phyloP scores from a whole-genome alignment of 2,329 filamentous ascomycete species.

The Aspergillus sp. region DNA sequence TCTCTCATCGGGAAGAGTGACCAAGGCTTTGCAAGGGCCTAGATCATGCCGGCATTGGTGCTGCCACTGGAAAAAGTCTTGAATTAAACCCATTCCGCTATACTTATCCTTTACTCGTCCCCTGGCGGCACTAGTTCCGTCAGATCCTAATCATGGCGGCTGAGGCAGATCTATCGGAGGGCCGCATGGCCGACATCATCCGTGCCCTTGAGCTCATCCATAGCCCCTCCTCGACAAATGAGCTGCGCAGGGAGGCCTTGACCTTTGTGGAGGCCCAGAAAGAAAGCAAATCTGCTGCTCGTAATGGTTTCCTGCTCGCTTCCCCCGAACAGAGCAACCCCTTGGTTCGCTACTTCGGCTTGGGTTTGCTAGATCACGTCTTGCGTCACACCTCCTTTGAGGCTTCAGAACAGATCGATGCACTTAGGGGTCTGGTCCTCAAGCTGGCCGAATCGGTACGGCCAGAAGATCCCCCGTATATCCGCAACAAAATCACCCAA shows the following conservation, averaged over 20 bases:
- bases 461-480: constrained; percentile 73
- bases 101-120: constrained; percentile 1
- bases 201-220: constrained; percentile 87
- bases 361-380: constrained; percentile 87
- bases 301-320: constrained; percentile 81
- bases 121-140: background rate
- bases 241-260: constrained; percentile 78
- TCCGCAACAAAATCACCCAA: constrained; percentile 91
- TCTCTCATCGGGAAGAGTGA: background rate
- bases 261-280: constrained; percentile 85
- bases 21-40: constrained; percentile 6
- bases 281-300: constrained; percentile 72
- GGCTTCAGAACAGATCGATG: constrained; percentile 64
- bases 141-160: constrained; percentile 30
- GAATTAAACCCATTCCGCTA: constrained; percentile 4
- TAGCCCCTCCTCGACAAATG: constrained; percentile 76
- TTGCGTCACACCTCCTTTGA: constrained; percentile 82
- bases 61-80: constrained; percentile 11
- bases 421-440: constrained; percentile 74
- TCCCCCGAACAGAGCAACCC: constrained; percentile 72
- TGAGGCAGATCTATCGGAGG: constrained; percentile 39
- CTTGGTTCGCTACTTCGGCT: constrained; percentile 87
- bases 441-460: constrained; percentile 72
- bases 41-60: constrained; percentile 20
- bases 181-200: constrained; percentile 60